Base-by-base conservation (phyloP, 257 asterid species). In the Cruciata laevipes region DNA sequence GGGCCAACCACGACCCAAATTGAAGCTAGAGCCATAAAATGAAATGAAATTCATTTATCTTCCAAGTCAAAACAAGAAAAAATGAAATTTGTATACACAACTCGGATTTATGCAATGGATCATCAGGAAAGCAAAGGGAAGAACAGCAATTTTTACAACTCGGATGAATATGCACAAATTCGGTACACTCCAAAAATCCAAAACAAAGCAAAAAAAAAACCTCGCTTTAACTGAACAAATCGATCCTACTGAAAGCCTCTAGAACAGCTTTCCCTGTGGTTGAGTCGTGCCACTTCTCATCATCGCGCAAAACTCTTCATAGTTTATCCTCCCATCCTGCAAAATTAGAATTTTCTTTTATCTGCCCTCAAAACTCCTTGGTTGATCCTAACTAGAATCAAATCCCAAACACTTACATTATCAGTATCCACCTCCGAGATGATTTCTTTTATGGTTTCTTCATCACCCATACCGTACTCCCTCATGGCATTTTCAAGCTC, bases 221-320 rank as follows among this genome's bases (percentile, higher is more conserved):
- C 71, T 57, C 55, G 14, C 60, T n/a, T 13, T 40, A 57, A 20
- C 47, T n/a, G 27, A 31, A 40, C 37, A 56, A 13, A 47, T 47
- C 47, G 17, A 25, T 40, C 66, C 30, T 24, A 33, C 4, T 33
- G 21, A 30, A 37, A 30, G 5, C 16, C 18, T 47, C 79, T 84
- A 86, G 65, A 89, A 81, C 72, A 89, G 87, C 74, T 85, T 86
- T 33, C 71, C 81, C 65, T 56, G 76, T 0, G 77, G 89, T 69
- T 75, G 92, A 44, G 76, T 73, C 3, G 89, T 79, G 78, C 98
- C 98, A 20, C 95, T 84, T 82, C 95, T 87, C 98, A 91, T 91
- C 98, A 91, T 91, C 27, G 93, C 90, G 65, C 94, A 85, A 64
- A 91, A 91, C 81, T 91, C 98, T 66, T 87, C 96, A 3, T 91